Evolutionary conservation across 768 basidiomycete genomes (phyloP).

Genomic region (Stropharia rugosoannulata): DNA sequence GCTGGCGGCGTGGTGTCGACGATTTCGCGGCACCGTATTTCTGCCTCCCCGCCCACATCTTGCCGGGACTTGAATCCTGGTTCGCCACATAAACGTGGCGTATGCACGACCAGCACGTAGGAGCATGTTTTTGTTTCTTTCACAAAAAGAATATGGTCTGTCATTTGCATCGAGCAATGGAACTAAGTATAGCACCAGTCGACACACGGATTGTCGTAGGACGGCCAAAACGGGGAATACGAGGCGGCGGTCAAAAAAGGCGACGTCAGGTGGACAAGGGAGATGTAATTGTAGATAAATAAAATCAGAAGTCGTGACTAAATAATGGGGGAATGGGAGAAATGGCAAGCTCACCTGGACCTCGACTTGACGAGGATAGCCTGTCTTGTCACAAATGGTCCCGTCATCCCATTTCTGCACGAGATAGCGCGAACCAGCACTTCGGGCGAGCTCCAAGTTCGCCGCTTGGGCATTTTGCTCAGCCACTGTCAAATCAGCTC

Average conservation of each 20-base stretch:
- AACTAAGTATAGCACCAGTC: conserved; percentile 51
- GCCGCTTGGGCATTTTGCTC: conserved; percentile 63
- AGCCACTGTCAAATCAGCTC: conserved; percentile 63
- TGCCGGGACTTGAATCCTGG: conserved; percentile 85
- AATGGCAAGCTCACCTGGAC: conserved; percentile 69
- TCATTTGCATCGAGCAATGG: conserved; percentile 94
- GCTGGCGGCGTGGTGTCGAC: conserved; percentile 37
- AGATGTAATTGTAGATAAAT: conserved; percentile 11
- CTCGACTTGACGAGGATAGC: conserved; percentile 85
- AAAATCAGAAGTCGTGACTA: conserved; percentile 14
- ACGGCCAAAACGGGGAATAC: conserved; percentile 7
- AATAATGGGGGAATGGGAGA: conserved; percentile 13
- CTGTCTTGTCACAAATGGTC: conserved; percentile 91
- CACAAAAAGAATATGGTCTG: conserved; percentile 86
- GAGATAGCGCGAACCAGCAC: conserved; percentile 84
- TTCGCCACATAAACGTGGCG: conserved; percentile 90
- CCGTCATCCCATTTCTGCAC: conserved; percentile 92
- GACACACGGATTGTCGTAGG: conserved; percentile 13
- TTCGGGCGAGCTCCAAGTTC: conserved; percentile 76
- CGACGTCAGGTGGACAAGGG: conserved; percentile 13
- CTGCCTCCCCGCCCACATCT: conserved; percentile 63
- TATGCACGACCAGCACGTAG: conserved; percentile 92
- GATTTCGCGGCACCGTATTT: conserved; percentile 80
- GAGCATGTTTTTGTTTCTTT: conserved; percentile 94
- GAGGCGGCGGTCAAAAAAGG: conserved; percentile 17